These are phyloP conservation scores for Tetraselmis chui DNA, from an alignment of 139 green algal genomes.

Conservation along the genomic window DNA sequence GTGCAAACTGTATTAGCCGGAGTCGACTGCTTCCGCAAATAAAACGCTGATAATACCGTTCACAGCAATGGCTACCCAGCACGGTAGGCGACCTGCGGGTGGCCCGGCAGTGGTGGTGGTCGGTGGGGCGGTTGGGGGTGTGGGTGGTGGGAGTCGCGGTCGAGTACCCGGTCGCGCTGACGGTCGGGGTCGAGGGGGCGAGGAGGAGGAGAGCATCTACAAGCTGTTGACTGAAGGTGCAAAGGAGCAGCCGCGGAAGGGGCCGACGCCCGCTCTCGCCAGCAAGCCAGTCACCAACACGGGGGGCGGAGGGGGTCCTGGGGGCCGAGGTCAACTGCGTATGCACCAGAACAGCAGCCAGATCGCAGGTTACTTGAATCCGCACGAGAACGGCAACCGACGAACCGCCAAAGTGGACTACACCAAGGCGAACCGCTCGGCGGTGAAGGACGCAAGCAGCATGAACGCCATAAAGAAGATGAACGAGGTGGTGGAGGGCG, in stretches of 20 bases:
- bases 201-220: background rate
- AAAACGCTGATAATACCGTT: no score
- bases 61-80: background rate
- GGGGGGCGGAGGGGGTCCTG: background rate
- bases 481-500: background rate
- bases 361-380: background rate
- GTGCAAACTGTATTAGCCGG: no score
- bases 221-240: background rate
- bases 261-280: background rate
- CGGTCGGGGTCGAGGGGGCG: background rate
- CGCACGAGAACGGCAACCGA: background rate
- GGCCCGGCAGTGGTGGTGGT: background rate
- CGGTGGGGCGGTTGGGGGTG: background rate
- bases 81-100: background rate
- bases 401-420: background rate
- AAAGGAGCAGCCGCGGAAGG: background rate
- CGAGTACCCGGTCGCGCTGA: background rate
- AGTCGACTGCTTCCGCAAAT: no score
- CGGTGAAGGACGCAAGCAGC: background rate
- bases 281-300: no score
- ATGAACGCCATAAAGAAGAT: conserved; percentile 1
- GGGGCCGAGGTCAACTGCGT: background rate
- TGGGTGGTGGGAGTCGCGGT: background rate
- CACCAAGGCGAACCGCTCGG: background rate
- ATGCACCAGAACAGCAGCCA: background rate